A percentile compares a stretch with the other conserved stretches of the same genome.
phyloP scores from a whole-genome alignment of 169 alveolate genomes.

The Perkinsus olseni region DNA sequence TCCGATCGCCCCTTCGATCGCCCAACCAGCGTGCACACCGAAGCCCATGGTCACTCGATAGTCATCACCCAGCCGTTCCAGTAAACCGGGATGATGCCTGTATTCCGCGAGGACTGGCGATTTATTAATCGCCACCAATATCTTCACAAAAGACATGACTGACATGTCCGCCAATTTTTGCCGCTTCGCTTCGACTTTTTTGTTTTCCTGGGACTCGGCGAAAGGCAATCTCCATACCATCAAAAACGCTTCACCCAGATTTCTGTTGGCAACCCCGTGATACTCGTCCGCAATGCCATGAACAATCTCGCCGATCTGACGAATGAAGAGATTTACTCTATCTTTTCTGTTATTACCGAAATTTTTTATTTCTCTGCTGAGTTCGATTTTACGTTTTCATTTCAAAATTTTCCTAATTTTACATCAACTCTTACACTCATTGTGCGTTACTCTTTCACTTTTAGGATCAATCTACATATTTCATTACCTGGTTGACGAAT shows the following conservation, averaged over 20 bases:
- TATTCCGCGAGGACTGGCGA: conserved; percentile 29
- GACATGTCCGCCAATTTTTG: conserved; percentile 40
- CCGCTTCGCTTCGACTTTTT: conserved; percentile 6
- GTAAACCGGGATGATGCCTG: conserved; percentile 8
- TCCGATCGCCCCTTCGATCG: conserved; percentile 93
- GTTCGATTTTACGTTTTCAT: too few species aligned
- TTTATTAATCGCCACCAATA: conserved; percentile 34
- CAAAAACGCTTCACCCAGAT: conserved; percentile 91
- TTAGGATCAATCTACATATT: too few species aligned
- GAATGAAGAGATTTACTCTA: background rate
- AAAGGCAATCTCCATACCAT: conserved; percentile 79
- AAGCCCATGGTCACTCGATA: conserved; percentile 81
- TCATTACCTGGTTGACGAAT: conserved; percentile 75
- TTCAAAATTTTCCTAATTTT: too few species aligned
- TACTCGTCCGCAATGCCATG: conserved; percentile 81
- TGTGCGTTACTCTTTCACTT: too few species aligned
- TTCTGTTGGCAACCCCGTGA: conserved; percentile 90
- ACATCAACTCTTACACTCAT: too few species aligned
- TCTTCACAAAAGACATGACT: conserved; percentile 31
- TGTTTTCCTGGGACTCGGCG: background rate
- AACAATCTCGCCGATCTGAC: conserved; percentile 72
- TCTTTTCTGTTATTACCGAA: too few species aligned
- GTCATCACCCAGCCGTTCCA: conserved; percentile 32
- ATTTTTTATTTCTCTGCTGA: too few species aligned
- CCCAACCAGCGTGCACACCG: conserved; percentile 90